Base-by-base conservation (phyloP, 2,329 filamentous ascomycete genomes). In the Diaporthe longicolla region DNA sequence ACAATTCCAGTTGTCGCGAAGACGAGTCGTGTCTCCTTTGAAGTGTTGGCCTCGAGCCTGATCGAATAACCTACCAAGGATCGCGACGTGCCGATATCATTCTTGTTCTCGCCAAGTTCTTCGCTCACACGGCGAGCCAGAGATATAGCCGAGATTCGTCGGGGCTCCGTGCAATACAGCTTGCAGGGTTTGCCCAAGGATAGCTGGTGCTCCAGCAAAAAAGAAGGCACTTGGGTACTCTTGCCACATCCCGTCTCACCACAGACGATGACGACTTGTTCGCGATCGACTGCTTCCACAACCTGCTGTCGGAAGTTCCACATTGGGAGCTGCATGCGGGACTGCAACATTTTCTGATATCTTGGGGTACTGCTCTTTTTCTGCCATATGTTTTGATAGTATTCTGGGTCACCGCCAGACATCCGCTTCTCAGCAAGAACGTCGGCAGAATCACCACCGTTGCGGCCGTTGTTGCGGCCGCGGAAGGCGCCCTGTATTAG, bases 171-270 rank as follows among this genome's bases (percentile, higher is more conserved):
- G 81, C 97, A 98, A 81, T 96, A 98, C 15, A 99, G 92, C 80
- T 97, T 98, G 84, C 95, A 98, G 7, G 91, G 86, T 76, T 91
- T 93, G 6, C 95, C 96, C 76, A 93, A 90, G 4, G 91, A 90
- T 66, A 99, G 89, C 80, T 98, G 93, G 79, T 98, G 91, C 82
- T 99, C 97, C 10, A 99, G 87, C 71, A 99, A 90, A 80, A 97
- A 98, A 0, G 95, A 93, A 7, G 97, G 97, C n/a, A 98, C 93
- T 80, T 99, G 97, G 0, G 97, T 99, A 82, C 95, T 98, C 86
- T 99, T 99, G 77, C 97, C 97, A 81, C 93, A 98, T 78, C 97
- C 97, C 3, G 97, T 99, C 84, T 99, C 97, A 81, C 97, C 97
- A 81, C 96, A 98, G 40, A 99, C 90, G 74, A 99, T 98, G 13